A percentile compares a stretch with the other conserved stretches of the same genome.
These are phyloP conservation scores for Bolboschoenus planiculmis DNA, from an alignment of 176 grass and related monocot genomes.

Conservation along the genomic window DNA sequence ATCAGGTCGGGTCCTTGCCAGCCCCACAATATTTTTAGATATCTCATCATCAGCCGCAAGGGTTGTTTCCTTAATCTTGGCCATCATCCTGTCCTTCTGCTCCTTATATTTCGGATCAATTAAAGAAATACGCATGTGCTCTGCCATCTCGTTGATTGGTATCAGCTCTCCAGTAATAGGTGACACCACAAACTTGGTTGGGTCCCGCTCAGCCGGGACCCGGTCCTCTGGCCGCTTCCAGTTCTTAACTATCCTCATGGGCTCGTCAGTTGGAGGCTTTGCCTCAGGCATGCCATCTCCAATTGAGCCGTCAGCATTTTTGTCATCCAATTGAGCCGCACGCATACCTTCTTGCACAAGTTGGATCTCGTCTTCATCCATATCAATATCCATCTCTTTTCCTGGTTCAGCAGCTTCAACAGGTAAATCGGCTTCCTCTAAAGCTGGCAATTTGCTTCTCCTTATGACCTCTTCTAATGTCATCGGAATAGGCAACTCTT, in stretches of 20 bases:
- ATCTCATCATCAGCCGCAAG: slow-evolving; percentile 92
- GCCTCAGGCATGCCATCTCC: slow-evolving; percentile 36
- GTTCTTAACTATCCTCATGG: slow-evolving; percentile 98
- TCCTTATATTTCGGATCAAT: slow-evolving; percentile 99
- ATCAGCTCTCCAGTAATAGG: slow-evolving; percentile 92
- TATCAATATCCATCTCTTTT: slow-evolving; percentile 74
- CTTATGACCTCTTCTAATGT: slow-evolving; percentile 78
- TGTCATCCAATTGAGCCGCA: slow-evolving; percentile 54
- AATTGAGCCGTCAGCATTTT: slow-evolving; percentile 23
- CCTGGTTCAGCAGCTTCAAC: slow-evolving; percentile 52
- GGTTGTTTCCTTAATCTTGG: slow-evolving; percentile 93
- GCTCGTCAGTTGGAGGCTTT: slow-evolving; percentile 12
- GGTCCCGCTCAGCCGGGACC: slow-evolving; percentile 54
- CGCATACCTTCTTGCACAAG: slow-evolving; percentile 94
- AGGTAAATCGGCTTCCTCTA: slow-evolving; percentile 41
- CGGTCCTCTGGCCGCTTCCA: slow-evolving; percentile 91
- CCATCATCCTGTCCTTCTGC: slow-evolving; percentile 97
- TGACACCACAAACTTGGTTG: slow-evolving; percentile 87
- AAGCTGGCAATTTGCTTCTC: slow-evolving; percentile 61
- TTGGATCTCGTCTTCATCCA: slow-evolving; percentile 92
- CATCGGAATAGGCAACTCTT: slow-evolving; percentile 67
- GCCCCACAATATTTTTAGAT: slow-evolving; percentile 90
- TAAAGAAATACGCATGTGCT: slow-evolving; percentile 97
- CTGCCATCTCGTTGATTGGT: slow-evolving; percentile 94
- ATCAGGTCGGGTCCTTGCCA: slow-evolving; percentile 85